A percentile compares a stretch with the other conserved stretches of the same genome.
Evolutionary conservation across 768 basidiomycete genomes (phyloP).

Genomic region (Paxillus rubicundulus): DNA sequence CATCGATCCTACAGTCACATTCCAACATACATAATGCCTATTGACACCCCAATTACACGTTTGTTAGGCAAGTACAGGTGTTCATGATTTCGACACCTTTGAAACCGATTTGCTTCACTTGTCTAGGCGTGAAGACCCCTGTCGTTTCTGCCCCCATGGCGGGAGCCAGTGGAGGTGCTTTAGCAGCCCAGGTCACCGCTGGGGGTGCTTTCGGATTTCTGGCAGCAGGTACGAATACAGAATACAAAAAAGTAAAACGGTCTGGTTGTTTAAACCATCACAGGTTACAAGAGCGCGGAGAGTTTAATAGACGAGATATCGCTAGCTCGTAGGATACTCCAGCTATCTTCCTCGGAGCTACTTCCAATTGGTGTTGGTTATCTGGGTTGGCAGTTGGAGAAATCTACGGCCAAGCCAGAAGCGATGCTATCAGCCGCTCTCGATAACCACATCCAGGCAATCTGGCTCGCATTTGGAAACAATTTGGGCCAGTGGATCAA

Average conservation of each 20-base stretch:
- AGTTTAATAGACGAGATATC: conserved; percentile 50
- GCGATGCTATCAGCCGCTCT: conserved; percentile 50
- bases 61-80: conserved; percentile 42
- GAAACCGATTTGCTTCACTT: not conserved
- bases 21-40: conserved; percentile 16
- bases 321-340: conserved; percentile 47
- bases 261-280: conserved; percentile 6
- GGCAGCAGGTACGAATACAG: conserved; percentile 46
- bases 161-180: conserved; percentile 57
- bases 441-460: conserved; percentile 53
- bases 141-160: conserved; percentile 71
- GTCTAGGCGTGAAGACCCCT: conserved; percentile 53
- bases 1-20: not conserved
- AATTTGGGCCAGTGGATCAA: conserved; percentile 59
- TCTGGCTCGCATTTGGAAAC: conserved; percentile 76
- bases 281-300: conserved; percentile 49
- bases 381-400: conserved; percentile 68
- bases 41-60: conserved; percentile 44
- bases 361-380: conserved; percentile 74
- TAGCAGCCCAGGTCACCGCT: conserved; percentile 59
- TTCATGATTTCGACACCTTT: not conserved
- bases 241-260: not conserved
- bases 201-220: conserved; percentile 80
- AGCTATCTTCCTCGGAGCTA: conserved; percentile 27
- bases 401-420: conserved; percentile 36